Evolutionary conservation across 169 alveolate species (phyloP), one percentile per base, ranked within the genome.

Genomic region (Plasmodium billcollinsi): DNA sequence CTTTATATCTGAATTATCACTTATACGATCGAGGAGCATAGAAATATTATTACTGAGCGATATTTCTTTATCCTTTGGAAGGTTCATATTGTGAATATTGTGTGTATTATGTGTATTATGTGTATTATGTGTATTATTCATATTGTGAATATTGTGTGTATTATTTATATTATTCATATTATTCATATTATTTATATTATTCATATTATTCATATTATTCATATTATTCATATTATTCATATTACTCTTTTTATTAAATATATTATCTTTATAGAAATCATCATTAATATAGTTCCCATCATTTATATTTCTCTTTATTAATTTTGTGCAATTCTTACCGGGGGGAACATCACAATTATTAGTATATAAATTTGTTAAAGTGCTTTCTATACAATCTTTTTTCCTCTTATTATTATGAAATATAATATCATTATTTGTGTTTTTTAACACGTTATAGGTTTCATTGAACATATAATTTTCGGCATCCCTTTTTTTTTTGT

Each of bases 1-100:
- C 20, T 83, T 83, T 50, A 29, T 69, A 29, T 83, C 91, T n/a
- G 91, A 83, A 58, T 39, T 33, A 54, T 83, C 52, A 24, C 91
- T 83, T 69, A 83, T 56, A 4, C 52, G 69, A 43, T 83, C 91
- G 7, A 83, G 50, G 1, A 83, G 20, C 80, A 83, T 52, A 1
- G 91, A 83, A 21, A 83, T 83, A 33, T 83, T 83, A 43, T 83
- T 83, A 18, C 83, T 70, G 0, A 83, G 56, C 3, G 85, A 56
- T 83, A 52, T 69, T 24, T 20, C 73, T 43, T 63, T 83, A 9
- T 83, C 73, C 26, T 45, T 65, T 9, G 50, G 39, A 7, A 3
- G 9, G 9, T 39, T 39, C 47, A 39, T 4, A 33, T 12, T 7
- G 7, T 47, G 18, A 33, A 29, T 63, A 26, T n/a, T 5, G 7